Conservation (phyloP, 1,284 basidiomycete genomes). For the Malassezia psittaci region DNA sequence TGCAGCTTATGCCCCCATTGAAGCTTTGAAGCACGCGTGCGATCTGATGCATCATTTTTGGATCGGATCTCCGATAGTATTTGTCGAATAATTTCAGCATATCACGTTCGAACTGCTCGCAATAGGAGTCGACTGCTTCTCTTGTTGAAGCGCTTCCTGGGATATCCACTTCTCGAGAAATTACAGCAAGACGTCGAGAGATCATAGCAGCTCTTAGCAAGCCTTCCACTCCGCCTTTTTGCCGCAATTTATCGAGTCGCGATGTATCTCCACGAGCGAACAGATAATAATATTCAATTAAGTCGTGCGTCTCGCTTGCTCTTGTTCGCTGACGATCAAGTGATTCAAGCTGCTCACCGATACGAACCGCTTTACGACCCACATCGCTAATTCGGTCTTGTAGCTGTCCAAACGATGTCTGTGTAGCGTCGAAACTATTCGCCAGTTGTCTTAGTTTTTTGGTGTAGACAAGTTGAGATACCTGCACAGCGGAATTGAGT, state of each 20-base stretch:
- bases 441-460: conserved; percentile 84
- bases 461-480: conserved; percentile 84
- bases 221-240: conserved; percentile 64
- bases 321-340: conserved; percentile 83
- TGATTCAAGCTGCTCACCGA: conserved; percentile 84
- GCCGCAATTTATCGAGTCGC: conserved; percentile 67
- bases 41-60: conserved; percentile 99
- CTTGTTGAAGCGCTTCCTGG: conserved; percentile 36
- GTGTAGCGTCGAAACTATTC: conserved; percentile 65
- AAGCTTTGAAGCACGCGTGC: conserved; percentile 93
- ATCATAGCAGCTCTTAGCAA: conserved; percentile 78
- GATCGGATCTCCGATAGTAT: conserved; percentile 81
- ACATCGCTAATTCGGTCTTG: conserved; percentile 68
- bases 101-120: conserved; percentile 97
- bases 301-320: conserved; percentile 83
- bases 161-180: conserved; percentile 75
- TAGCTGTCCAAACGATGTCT: conserved; percentile 34
- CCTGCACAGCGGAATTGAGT: conserved; percentile 79
- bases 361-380: conserved; percentile 82
- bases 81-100: conserved; percentile 87
- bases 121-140: conserved; percentile 75
- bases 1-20: conserved; percentile 90
- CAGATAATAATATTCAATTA: conserved; percentile 91
- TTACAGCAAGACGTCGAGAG: conserved; percentile 71
- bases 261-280: conserved; percentile 74